Evolutionary conservation across 1,284 basidiomycete genomes (phyloP).

Genomic region (Leccinum brunneo-olivaceum): DNA sequence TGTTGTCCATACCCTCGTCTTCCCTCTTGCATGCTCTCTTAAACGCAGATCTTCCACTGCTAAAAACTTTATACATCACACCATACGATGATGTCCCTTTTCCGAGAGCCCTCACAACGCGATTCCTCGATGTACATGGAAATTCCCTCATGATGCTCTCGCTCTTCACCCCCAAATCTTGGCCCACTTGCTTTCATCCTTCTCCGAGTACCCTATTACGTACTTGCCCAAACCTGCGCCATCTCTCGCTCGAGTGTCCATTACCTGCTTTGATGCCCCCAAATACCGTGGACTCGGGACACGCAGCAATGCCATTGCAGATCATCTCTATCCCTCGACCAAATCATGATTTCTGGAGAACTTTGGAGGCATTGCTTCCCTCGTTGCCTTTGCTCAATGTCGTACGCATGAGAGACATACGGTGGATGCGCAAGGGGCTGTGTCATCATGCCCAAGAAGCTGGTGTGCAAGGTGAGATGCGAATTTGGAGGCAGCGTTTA

Average conservation of each 20-base stretch:
- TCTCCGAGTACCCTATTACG: conserved; percentile 50
- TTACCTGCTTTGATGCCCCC: conserved; percentile 42
- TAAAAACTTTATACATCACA: conserved; percentile 68
- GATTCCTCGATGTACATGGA: conserved; percentile 64
- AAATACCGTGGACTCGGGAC: conserved; percentile 27
- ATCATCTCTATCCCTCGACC: conserved; percentile 71
- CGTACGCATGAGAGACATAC: conserved; percentile 59
- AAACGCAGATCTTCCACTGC: conserved; percentile 53
- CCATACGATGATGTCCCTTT: conserved; percentile 62
- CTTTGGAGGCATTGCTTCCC: conserved; percentile 50
- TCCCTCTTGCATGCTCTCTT: conserved; percentile 58
- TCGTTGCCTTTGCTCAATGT: conserved; percentile 48
- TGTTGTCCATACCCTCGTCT: conserved; percentile 64
- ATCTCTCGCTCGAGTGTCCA: conserved; percentile 65
- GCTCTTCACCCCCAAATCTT: conserved; percentile 63
- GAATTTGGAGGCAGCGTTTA: conserved; percentile 59
- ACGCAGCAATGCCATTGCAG: conserved; percentile 41
- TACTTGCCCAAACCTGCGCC: conserved; percentile 50
- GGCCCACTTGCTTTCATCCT: conserved; percentile 59
- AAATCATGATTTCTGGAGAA: conserved; percentile 45
- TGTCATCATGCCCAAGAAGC: conserved; percentile 56
- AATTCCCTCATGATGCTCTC: conserved; percentile 53
- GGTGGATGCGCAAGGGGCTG: conserved; percentile 65
- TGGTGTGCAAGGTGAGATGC: conserved; percentile 73
- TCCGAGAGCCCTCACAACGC: conserved; percentile 49